A percentile compares a stretch with the other conserved stretches of the same genome.
Evolutionary conservation across 208 protist species (phyloP).

Genomic region (Naegleria lovaniensis): DNA sequence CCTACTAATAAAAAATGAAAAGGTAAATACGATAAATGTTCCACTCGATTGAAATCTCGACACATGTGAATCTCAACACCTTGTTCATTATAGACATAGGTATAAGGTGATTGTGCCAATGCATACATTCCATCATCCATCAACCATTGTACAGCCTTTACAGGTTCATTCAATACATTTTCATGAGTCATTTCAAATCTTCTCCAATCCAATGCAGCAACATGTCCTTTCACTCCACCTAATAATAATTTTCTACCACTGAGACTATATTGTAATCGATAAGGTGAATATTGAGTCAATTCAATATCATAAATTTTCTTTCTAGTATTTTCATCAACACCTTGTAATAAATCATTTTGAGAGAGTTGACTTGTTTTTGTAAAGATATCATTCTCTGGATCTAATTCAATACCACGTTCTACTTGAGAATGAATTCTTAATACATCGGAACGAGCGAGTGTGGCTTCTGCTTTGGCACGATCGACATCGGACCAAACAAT

Average conservation of each 20-base stretch:
- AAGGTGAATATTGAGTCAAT: slow-evolving; percentile 56
- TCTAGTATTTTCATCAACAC: slow-evolving; percentile 54
- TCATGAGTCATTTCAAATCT: slow-evolving; percentile 51
- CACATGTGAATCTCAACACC: slow-evolving; percentile 73
- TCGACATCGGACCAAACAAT: background rate
- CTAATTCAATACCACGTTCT: background rate
- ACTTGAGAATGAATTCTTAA: background rate
- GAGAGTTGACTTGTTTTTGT: slow-evolving; percentile 52
- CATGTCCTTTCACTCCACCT: slow-evolving; percentile 66
- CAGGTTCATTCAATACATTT: slow-evolving; percentile 36
- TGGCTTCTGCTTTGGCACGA: background rate
- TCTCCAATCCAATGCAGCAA: slow-evolving; percentile 64
- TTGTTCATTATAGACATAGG: slow-evolving; percentile 75
- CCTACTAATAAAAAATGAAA: slow-evolving; percentile 69
- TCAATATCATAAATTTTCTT: slow-evolving; percentile 58
- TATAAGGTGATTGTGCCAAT: slow-evolving; percentile 78
- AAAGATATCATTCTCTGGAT: background rate
- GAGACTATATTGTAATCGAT: slow-evolving; percentile 54
- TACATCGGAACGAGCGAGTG: background rate
- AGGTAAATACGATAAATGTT: slow-evolving; percentile 61
- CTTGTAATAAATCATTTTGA: slow-evolving; percentile 52
- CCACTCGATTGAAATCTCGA: slow-evolving; percentile 56
- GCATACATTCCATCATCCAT: slow-evolving; percentile 73
- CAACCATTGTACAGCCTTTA: slow-evolving; percentile 54
- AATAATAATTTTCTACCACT: slow-evolving; percentile 56